Conservation (phyloP, 2,329 filamentous ascomycete species). For the Blumeriella jaapii region DNA sequence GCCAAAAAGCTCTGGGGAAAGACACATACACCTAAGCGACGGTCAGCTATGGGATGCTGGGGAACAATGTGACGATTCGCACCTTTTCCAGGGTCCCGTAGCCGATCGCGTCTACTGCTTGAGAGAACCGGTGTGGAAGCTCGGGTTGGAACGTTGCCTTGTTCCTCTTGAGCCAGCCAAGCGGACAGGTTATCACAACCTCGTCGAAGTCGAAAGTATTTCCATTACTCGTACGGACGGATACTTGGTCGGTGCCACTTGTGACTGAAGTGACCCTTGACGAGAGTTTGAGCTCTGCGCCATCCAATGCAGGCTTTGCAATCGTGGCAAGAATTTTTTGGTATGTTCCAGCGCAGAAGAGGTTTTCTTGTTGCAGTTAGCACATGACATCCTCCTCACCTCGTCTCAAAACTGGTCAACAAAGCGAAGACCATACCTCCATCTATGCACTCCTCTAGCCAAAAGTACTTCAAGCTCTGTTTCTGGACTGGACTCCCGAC, state of each 20-base stretch:
- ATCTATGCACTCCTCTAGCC: constrained; percentile 46
- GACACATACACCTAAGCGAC: constrained; percentile 31
- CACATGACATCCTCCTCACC: too few species aligned
- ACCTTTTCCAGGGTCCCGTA: constrained; percentile 40
- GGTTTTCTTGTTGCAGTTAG: constrained; percentile 16
- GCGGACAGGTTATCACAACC: constrained; percentile 38
- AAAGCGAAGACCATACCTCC: constrained; percentile 34
- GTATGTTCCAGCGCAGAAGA: constrained; percentile 27
- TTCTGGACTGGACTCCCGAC: constrained; percentile 37
- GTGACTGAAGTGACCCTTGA: constrained; percentile 18
- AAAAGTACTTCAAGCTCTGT: constrained; percentile 46
- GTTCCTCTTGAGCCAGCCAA: constrained; percentile 38
- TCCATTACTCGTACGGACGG: constrained; percentile 13
- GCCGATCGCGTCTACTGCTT: constrained; percentile 38
- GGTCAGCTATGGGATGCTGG: background rate
- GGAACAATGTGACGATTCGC: background rate
- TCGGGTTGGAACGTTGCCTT: constrained; percentile 32
- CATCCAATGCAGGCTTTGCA: constrained; percentile 18
- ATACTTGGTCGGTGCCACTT: constrained; percentile 5
- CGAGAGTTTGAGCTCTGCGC: constrained; percentile 18
- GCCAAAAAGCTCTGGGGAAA: constrained; percentile 54
- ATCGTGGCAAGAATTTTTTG: constrained; percentile 23
- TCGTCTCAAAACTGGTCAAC: too few species aligned
- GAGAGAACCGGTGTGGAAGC: constrained; percentile 31
- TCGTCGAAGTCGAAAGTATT: constrained; percentile 27